Conservation (phyloP, 805 yeast genomes). For the Wickerhamomyces bisporus region DNA sequence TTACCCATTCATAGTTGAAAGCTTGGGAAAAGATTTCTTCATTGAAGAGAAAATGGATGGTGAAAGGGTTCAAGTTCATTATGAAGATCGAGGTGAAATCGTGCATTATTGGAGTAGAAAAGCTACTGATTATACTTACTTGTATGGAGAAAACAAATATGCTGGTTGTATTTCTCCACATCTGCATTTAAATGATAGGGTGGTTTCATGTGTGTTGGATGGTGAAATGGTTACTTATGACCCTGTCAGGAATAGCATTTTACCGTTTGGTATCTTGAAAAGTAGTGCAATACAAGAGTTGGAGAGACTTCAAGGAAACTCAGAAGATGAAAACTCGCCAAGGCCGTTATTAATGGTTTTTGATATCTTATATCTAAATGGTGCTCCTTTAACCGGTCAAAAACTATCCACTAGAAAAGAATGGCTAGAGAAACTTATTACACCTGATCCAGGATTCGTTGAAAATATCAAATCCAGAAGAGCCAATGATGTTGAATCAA, state of each 20-base stretch:
- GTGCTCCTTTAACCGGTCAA: slow-evolving; percentile 46
- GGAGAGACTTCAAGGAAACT: slow-evolving; percentile 33
- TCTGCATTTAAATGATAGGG: slow-evolving; percentile 33
- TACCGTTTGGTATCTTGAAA: slow-evolving; percentile 81
- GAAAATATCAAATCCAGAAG: slow-evolving; percentile 40
- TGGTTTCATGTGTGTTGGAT: slow-evolving; percentile 49
- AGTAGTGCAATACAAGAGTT: slow-evolving; percentile 57
- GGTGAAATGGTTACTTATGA: slow-evolving; percentile 96
- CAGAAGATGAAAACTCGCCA: slow-evolving; percentile 29
- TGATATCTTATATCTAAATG: slow-evolving; percentile 72
- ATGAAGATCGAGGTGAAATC: slow-evolving; percentile 35
- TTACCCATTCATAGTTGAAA: slow-evolving; percentile 45
- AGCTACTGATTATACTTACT: slow-evolving; percentile 65
- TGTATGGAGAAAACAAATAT: slow-evolving; percentile 54
- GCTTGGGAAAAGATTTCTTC: slow-evolving; percentile 44
- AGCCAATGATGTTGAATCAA: slow-evolving; percentile 44
- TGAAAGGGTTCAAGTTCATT: slow-evolving; percentile 79
- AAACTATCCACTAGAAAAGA: slow-evolving; percentile 54
- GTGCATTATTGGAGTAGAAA: slow-evolving; percentile 47
- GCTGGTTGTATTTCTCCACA: slow-evolving; percentile 53
- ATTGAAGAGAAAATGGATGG: slow-evolving; percentile 95
- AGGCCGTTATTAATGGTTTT: slow-evolving; percentile 61
- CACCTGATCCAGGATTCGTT: slow-evolving; percentile 34
- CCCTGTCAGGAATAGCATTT: slow-evolving; percentile 42
- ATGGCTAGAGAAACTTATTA: slow-evolving; percentile 41